A percentile compares a stretch with the other conserved stretches of the same genome.
Evolutionary conservation across 2,329 filamentous ascomycete species (phyloP).

Genomic region (Aspergillus luchuensis): DNA sequence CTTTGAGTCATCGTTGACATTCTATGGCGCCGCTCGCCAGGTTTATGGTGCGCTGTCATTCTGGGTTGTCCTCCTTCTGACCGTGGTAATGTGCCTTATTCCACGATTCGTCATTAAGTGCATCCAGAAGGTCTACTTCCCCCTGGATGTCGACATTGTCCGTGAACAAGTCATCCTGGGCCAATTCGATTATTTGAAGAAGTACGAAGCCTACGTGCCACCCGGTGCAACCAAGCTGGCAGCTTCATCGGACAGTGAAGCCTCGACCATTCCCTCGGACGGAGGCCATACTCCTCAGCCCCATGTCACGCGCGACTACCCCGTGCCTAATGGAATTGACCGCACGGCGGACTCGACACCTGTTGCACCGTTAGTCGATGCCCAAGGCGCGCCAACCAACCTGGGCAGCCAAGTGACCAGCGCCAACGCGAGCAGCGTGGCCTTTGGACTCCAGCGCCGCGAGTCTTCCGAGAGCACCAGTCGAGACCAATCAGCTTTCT

Average conservation of each 20-base stretch:
- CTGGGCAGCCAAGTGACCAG: slow-evolving; percentile 4
- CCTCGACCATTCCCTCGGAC: not conserved
- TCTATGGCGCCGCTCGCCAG: slow-evolving; percentile 1
- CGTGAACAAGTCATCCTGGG: slow-evolving; percentile 7
- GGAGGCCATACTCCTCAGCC: not conserved
- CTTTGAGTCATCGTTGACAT: not conserved
- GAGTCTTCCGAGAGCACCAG: not conserved
- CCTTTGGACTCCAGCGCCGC: slow-evolving; percentile 4
- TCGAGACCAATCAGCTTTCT: not conserved
- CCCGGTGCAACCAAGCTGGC: slow-evolving; percentile 4
- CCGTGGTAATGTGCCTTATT: slow-evolving; percentile 5
- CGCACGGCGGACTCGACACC: slow-evolving; percentile 8
- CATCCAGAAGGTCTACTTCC: slow-evolving; percentile 10
- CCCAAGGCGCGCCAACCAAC: not conserved
- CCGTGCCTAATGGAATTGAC: not conserved
- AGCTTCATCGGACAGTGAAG: not conserved
- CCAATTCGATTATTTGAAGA: slow-evolving; percentile 5
- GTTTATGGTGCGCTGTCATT: slow-evolving; percentile 7
- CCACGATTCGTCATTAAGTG: slow-evolving; percentile 9
- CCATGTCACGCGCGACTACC: not conserved
- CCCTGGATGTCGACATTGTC: slow-evolving; percentile 8
- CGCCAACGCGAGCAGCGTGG: slow-evolving; percentile 1
- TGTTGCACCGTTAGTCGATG: slow-evolving; percentile 1
- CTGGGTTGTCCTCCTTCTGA: slow-evolving; percentile 5
- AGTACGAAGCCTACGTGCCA: slow-evolving; percentile 6